Base-by-base conservation (phyloP, 441 rosid species). In the Syzygium syzygioides region DNA sequence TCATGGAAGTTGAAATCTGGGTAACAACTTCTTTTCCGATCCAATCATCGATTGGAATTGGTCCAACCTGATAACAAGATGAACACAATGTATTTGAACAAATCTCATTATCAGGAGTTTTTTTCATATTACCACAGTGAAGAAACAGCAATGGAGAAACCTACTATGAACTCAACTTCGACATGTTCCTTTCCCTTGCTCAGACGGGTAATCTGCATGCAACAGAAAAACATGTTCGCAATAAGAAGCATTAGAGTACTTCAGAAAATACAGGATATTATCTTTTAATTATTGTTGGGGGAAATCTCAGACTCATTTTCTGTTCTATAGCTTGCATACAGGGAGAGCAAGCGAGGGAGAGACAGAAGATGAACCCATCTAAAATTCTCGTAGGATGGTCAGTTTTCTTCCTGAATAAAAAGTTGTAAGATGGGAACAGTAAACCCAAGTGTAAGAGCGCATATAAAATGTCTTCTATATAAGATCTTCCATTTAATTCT, bases 131-230 rank as follows among this genome's bases (percentile, higher is more conserved):
- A 53, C 19, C 45, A 55, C 12, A 5, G 50, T 25, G 59, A 76
- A 68, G 52, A 76, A 71, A 37, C 52, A 37, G 83, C 52, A 76
- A 66, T 32, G 76, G 86, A 86, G 71, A 91, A 91, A 89, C 99
- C 96, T 91, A 97, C 99, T 91, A 95, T 93, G 93, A 97, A 98
- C 93, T 98, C 99, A 15, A 97, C 97, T 95, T 98, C 99, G 86
- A 94, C 99, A 88, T 98, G 99, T 91, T 97, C 99, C 93, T 92
- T 96, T 89, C 91, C 97, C 93, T 94, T 96, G 98, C 94, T 94
- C 89, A 97, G 90, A 91, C 99, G 94, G 89, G 96, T 94, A 84
- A 94, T 90, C 99, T 98, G 96, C 91, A 91, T 32, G 83, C 83
- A 76, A 76, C 9, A 45, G 26, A 37, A 76, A 76, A 76, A 23